A percentile compares a stretch with the other conserved stretches of the same genome.
Evolutionary conservation across 2,329 filamentous ascomycete genomes (phyloP).

Genomic region (Plenodomus biglobosus): DNA sequence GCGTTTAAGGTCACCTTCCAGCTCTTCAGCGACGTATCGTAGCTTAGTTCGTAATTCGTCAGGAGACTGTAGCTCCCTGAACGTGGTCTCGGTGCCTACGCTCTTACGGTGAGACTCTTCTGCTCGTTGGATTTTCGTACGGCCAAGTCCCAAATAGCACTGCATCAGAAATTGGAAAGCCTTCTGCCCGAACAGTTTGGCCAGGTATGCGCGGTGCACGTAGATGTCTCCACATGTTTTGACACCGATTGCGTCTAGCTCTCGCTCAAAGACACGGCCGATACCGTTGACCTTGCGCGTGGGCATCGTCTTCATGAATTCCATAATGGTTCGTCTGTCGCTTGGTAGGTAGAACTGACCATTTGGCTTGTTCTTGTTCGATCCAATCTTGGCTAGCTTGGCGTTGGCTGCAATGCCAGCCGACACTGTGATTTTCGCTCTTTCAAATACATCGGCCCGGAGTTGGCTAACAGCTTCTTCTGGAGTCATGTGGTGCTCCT

Average conservation of each 20-base stretch:
- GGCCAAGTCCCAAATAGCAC: slow-evolving; percentile 81
- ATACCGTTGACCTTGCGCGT: slow-evolving; percentile 93
- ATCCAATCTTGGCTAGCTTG: slow-evolving; percentile 91
- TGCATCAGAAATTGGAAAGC: slow-evolving; percentile 82
- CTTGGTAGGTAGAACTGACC: slow-evolving; percentile 79
- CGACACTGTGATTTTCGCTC: slow-evolving; percentile 82
- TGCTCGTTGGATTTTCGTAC: slow-evolving; percentile 80
- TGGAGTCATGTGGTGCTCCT: slow-evolving; percentile 65
- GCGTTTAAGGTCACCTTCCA: slow-evolving; percentile 79
- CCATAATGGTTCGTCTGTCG: slow-evolving; percentile 73
- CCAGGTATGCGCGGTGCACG: slow-evolving; percentile 69
- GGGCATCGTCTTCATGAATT: slow-evolving; percentile 80
- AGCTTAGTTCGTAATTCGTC: slow-evolving; percentile 73
- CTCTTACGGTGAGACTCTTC: slow-evolving; percentile 92
- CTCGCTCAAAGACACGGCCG: slow-evolving; percentile 89
- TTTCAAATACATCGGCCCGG: slow-evolving; percentile 72
- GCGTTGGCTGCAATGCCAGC: slow-evolving; percentile 94
- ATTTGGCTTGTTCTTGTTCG: slow-evolving; percentile 95
- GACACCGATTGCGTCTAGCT: slow-evolving; percentile 83
- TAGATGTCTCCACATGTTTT: slow-evolving; percentile 90
- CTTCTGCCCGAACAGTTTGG: slow-evolving; percentile 85
- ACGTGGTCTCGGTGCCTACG: slow-evolving; percentile 91
- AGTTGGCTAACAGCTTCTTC: slow-evolving; percentile 76
- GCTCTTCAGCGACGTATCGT: slow-evolving; percentile 75
- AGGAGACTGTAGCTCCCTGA: slow-evolving; percentile 73